These are phyloP conservation scores for Penicillium sp. DNA, from an alignment of 2,329 filamentous ascomycete species.

Conservation along the genomic window DNA sequence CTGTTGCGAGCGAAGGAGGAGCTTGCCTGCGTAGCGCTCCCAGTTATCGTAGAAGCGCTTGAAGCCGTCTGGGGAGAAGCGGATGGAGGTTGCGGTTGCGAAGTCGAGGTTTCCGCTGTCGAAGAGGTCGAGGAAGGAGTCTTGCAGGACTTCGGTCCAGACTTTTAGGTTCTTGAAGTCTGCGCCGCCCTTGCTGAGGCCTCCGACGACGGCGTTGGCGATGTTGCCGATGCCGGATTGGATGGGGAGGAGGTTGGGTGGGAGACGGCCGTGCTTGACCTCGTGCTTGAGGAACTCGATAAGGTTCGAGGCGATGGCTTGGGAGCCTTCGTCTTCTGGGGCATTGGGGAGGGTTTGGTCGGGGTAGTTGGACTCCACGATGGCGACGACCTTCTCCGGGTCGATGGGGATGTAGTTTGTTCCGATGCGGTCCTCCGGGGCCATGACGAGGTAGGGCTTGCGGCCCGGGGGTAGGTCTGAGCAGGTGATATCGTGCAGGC, in stretches of 20 bases:
- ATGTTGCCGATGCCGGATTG: slow-evolving; percentile 93
- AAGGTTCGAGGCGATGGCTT: slow-evolving; percentile 72
- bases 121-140: slow-evolving; percentile 90
- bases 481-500: slow-evolving; percentile 87
- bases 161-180: slow-evolving; percentile 87
- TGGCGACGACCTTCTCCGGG: slow-evolving; percentile 77
- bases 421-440: slow-evolving; percentile 82
- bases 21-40: slow-evolving; percentile 75
- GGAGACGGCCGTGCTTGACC: slow-evolving; percentile 73
- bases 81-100: slow-evolving; percentile 83
- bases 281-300: slow-evolving; percentile 88
- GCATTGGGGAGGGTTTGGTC: slow-evolving; percentile 74
- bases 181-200: slow-evolving; percentile 68
- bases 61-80: slow-evolving; percentile 89
- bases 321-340: slow-evolving; percentile 70
- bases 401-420: slow-evolving; percentile 80
- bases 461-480: slow-evolving; percentile 77
- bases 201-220: slow-evolving; percentile 85
- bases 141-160: slow-evolving; percentile 91
- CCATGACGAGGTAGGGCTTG: slow-evolving; percentile 84
- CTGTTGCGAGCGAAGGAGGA: slow-evolving; percentile 82
- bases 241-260: slow-evolving; percentile 72
- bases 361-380: slow-evolving; percentile 81
- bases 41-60: slow-evolving; percentile 86
- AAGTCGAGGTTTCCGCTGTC: slow-evolving; percentile 86